Base-by-base conservation (phyloP, 257 asterid species). In the Avicennia marina region DNA sequence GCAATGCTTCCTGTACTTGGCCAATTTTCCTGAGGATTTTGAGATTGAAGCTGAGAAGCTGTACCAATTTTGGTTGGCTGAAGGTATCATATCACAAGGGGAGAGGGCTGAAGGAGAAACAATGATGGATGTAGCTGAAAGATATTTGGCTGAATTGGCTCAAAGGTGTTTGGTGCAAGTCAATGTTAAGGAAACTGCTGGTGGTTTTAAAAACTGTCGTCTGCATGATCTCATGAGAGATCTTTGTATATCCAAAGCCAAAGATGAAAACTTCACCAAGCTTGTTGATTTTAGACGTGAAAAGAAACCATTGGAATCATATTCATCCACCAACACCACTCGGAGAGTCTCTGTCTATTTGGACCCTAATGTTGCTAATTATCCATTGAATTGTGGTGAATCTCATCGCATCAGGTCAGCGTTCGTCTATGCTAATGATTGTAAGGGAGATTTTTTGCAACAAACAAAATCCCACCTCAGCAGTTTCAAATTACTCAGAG, bases 151-250 rank as follows among this genome's bases (percentile, higher is more conserved):
- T 11, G 74, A 72, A 36, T 64, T 72, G 52, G 78, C 74, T 7
- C 74, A 72, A 47, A 51, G 78, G 49, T 67, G 68, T 55, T 67
- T 72, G 78, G 78, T 67, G 22, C 78, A 72, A 53, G 78, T 72
- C 36, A 63, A 46, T 12, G 71, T 67, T 18, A 67, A 72, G 56
- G 78, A 72, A 63, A 67, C 74, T 11, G 71, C 74, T 11, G 78
- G 74, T 1, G 74, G 78, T 47, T 72, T 67, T 22, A 66, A 64
- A 26, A 51, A 50, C 43, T 75, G 81, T 8, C 54, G 66, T 38
- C 78, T 75, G 29, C 81, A 75, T 24, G 78, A 71, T 57, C 70
- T 71, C n/a, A 75, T 75, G 78, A 36, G 78, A 9, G 81, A 75
- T 43, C 50, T 75, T 7, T 75, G 81, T 25, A 54, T 75, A 33